Evolutionary conservation across 768 basidiomycete species (phyloP), one percentile per base, ranked within the genome.

Genomic region (Tulasnella sp.): DNA sequence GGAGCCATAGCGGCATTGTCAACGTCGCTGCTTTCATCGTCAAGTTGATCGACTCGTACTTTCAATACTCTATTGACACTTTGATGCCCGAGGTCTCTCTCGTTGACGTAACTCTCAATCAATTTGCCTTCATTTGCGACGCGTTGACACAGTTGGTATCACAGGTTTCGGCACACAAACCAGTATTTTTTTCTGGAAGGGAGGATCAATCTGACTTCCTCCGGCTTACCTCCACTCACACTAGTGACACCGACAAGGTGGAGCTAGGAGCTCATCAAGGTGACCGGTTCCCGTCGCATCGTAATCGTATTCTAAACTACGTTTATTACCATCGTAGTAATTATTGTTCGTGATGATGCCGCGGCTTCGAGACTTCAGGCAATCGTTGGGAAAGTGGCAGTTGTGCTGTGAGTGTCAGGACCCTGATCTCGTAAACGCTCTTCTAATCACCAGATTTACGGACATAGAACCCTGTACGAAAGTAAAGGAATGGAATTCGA

Each of bases 1-100:
- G 91, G 7, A 91, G 90, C 0, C 90, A 92, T 79, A 87, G 86
- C 0, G 91, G 91, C 1, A 92, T 93, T 54, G 89, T 93, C n/a
- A 85, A 89, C 64, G 91, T 89, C 78, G 91, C 91, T 0, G 87
- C 89, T 71, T 87, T 87, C 0, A 83, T 92, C 25, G 86, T 93
- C 5, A 86, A 89, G n/a, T 81, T 92, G 0, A 87, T 93, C 19
- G 85, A 83, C 17, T 79, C 78, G 11, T 89, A 90, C 76, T 92
- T 90, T 89, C 89, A 89, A 0, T 81, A 89, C 78, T 83, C 89
- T 0, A 91, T 93, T 34, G 91, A 93, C 80, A 78, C 78, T 1
- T 85, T 92, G 19, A 83, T 83, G 11, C 85, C 83, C 3, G 92
- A 93, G 80, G 82, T 83, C 49, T 91, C 89, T 0, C 81, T 88